Evolutionary conservation across 768 basidiomycete genomes (phyloP).

Genomic region (Lentinula lateritia): DNA sequence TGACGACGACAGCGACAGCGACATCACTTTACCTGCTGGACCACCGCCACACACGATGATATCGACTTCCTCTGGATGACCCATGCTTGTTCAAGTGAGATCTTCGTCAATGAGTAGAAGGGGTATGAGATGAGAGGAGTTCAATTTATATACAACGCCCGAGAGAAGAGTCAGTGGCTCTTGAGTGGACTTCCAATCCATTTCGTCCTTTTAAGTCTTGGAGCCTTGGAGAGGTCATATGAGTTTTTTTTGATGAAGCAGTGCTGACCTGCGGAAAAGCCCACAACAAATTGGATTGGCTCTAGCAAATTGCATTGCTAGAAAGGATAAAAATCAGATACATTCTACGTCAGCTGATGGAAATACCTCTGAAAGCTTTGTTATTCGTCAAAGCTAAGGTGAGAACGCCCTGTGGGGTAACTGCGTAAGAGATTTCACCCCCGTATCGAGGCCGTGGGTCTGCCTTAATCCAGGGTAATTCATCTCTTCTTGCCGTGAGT

Average conservation of each 20-base stretch:
- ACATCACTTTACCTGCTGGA: constrained; percentile 41
- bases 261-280: background rate
- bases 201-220: background rate
- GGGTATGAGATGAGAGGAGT: background rate
- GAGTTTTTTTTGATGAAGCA: background rate
- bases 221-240: background rate
- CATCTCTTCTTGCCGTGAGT: background rate
- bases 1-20: background rate
- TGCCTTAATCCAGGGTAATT: background rate
- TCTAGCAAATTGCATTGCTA: background rate
- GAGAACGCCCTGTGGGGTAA: background rate
- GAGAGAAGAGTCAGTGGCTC: background rate
- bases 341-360: background rate
- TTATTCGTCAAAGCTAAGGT: background rate
- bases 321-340: background rate
- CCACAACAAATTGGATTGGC: background rate
- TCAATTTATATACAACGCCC: background rate
- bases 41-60: constrained; percentile 67
- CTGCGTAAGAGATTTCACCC: background rate
- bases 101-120: background rate
- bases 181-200: background rate
- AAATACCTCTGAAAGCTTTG: background rate
- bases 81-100: background rate
- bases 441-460: background rate
- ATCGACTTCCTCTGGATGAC: constrained; percentile 53